A percentile compares a stretch with the other conserved stretches of the same genome.
phyloP scores from a whole-genome alignment of 2,329 filamentous ascomycete genomes.

The Bipolaris victoriae region DNA sequence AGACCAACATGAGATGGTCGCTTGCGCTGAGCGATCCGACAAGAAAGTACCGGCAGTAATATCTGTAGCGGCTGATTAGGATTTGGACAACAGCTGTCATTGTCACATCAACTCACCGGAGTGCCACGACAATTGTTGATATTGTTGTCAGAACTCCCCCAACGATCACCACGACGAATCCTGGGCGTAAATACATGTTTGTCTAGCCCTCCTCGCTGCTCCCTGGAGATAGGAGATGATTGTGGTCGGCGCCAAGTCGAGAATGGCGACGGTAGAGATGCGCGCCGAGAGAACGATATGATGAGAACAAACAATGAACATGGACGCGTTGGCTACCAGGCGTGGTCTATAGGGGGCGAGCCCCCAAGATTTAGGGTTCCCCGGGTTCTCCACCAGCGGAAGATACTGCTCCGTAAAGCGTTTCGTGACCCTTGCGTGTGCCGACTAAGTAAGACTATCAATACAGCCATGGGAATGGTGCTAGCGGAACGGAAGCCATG shows the following conservation, averaged over 20 bases:
- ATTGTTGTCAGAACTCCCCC: constrained; percentile 43
- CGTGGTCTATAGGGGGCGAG: constrained; percentile 15
- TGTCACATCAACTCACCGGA: constrained; percentile 33
- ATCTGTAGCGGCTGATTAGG: constrained; percentile 28
- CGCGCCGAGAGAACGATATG: constrained; percentile 10
- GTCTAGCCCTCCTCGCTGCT: not conserved
- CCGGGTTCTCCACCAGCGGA: constrained; percentile 27
- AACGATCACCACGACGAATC: constrained; percentile 44
- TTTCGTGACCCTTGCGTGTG: constrained; percentile 21
- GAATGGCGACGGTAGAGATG: constrained; percentile 5
- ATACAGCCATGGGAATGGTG: constrained; percentile 19
- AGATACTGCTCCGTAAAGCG: constrained; percentile 20
- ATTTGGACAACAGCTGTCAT: not conserved
- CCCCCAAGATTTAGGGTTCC: constrained; percentile 23
- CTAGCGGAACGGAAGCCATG: constrained; percentile 10
- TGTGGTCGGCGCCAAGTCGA: not conserved
- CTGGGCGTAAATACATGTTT: constrained; percentile 40
- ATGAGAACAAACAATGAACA: constrained; percentile 17
- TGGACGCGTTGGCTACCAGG: constrained; percentile 8
- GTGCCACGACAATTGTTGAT: constrained; percentile 41
- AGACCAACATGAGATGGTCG: constrained; percentile 45
- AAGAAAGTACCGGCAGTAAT: constrained; percentile 44
- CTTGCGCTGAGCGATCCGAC: constrained; percentile 40
- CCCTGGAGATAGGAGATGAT: not conserved
- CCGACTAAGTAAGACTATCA: constrained; percentile 19